A percentile compares a stretch with the other conserved stretches of the same genome.
phyloP scores from a whole-genome alignment of 257 asterid species.

The Rhazya stricta region DNA sequence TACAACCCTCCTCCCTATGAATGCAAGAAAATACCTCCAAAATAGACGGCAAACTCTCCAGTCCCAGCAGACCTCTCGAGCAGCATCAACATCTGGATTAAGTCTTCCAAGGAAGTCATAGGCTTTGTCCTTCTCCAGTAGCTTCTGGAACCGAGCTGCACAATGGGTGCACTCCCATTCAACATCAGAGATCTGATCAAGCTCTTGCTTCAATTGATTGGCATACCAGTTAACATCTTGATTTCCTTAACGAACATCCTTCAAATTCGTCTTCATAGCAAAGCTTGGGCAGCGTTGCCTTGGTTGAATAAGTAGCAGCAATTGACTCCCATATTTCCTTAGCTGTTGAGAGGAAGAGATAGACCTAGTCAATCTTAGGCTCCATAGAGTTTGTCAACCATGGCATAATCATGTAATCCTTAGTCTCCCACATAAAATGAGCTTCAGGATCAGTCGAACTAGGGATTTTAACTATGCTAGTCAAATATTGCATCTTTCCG shows the following conservation, averaged over 20 bases:
- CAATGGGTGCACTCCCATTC: background rate
- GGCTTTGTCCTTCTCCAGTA: background rate
- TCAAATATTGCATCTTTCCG: background rate
- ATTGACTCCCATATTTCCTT: background rate
- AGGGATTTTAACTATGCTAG: background rate
- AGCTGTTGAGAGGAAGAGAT: background rate
- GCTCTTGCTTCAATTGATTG: background rate
- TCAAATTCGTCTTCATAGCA: too few relatives aligned
- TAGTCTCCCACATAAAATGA: background rate
- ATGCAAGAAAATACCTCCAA: background rate
- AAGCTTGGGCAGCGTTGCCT: background rate
- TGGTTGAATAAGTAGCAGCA: background rate
- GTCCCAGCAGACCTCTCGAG: background rate
- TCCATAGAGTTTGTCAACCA: background rate
- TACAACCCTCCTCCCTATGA: background rate
- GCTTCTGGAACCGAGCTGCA: background rate
- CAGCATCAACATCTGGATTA: too few relatives aligned
- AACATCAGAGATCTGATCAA: background rate
- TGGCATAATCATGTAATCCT: background rate
- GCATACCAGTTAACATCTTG: background rate
- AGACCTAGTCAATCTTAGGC: background rate
- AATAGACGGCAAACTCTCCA: background rate
- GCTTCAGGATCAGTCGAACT: background rate
- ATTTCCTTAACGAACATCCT: background rate
- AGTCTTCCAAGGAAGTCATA: background rate